phyloP scores from a whole-genome alignment of 2,329 filamentous ascomycete genomes.

The Bipolaris victoriae region DNA sequence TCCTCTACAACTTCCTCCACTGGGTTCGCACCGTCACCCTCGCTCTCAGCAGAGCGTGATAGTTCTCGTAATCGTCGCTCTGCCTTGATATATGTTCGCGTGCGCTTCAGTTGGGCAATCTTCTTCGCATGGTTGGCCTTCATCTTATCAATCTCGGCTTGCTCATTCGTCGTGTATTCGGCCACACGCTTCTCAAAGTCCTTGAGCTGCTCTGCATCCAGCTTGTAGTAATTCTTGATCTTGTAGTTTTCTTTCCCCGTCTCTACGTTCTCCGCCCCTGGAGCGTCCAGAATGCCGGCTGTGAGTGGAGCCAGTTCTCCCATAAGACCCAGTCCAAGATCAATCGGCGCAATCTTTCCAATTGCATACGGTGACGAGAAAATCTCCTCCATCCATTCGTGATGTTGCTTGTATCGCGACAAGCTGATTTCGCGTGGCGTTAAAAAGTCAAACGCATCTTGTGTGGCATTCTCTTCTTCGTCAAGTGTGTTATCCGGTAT shows the following conservation, averaged over 20 bases:
- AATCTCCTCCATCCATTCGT: conserved; percentile 99
- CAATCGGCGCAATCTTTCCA: conserved; percentile 82
- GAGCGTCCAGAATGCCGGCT: conserved; percentile 78
- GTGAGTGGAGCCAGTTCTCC: conserved; percentile 84
- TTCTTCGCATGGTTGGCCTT: conserved; percentile 77
- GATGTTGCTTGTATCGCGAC: conserved; percentile 88
- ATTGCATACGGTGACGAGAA: conserved; percentile 88
- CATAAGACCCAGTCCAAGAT: conserved; percentile 78
- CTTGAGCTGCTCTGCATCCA: conserved; percentile 78
- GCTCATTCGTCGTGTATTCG: conserved; percentile 73
- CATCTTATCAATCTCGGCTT: conserved; percentile 83
- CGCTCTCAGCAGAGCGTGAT: conserved; percentile 51
- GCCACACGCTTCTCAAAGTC: conserved; percentile 82
- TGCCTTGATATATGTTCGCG: conserved; percentile 71
- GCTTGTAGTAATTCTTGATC: conserved; percentile 65
- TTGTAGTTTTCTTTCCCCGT: conserved; percentile 34
- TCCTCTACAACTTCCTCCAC: conserved; percentile 77
- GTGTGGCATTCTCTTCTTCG: conserved; percentile 86
- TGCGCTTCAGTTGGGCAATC: conserved; percentile 75
- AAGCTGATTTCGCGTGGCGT: conserved; percentile 89
- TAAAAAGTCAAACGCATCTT: conserved; percentile 87
- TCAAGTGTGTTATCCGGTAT: conserved; percentile 64
- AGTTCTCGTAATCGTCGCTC: conserved; percentile 77
- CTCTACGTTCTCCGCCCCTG: conserved; percentile 41
- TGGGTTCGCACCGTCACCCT: conserved; percentile 49